Evolutionary conservation across 345 rosid genomes (phyloP), one percentile per base, ranked within the genome.

Genomic region (Acer saccharum): DNA sequence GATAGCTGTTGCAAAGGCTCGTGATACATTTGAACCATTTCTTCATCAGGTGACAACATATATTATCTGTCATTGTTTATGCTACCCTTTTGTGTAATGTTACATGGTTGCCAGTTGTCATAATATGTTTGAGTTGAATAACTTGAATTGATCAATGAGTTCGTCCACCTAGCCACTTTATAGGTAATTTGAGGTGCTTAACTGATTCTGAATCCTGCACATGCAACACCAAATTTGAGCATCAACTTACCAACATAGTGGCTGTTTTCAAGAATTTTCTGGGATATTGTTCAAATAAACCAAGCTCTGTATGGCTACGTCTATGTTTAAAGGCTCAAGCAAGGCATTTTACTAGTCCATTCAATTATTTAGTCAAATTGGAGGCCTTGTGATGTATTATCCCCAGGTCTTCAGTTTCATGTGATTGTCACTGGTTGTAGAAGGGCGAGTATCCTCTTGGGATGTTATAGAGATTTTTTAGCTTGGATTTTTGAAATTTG

Each of bases 1-100:
- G 58, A 95, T 95, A 84, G 98, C 97, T 79, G 98, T 95, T 88
- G 90, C 98, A 48, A 95, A 93, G 87, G 98, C 98, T 77, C 98
- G 91, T 71, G 98, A 95, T 74, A 91, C 98, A 46, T 93, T 91
- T 85, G 98, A 95, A 82, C 98, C 98, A 66, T 93, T 95, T 82
- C 98, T 95, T 85, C 94, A 88, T 84, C 98, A 93, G 98, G 98
- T 92, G 68, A 81, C 58, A 60, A 44, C 29, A 57, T 25, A 39
- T 48, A 63, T 77, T 58, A 39, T 12, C 69, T 69, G 12, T 21
- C 62, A n/a, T 46, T 46, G 50, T 9, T 46, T 46, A 46, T 46
- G 50, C 50, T 46, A 46, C 13, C 50, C 50, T 9, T 10, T 46
- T 46, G 13, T 43, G 46, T 43, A 7, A 43, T 7, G 46, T 43